Conservation (phyloP, 495 filamentous ascomycete genomes). For the Lentithecium fluviatile region DNA sequence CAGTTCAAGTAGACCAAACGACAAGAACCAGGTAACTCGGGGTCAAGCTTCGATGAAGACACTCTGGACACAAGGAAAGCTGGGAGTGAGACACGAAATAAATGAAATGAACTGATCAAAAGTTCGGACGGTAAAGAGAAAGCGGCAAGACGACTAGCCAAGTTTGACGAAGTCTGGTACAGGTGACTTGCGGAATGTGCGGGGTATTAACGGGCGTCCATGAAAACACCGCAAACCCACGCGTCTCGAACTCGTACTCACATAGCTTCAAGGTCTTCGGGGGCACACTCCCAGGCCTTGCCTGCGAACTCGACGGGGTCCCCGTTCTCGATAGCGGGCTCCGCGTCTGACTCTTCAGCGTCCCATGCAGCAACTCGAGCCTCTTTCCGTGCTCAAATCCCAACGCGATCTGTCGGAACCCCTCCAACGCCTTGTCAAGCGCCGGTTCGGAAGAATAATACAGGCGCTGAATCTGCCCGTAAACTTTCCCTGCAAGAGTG, state of each 20-base stretch:
- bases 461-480: constrained; percentile 14
- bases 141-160: too few species aligned
- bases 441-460: not conserved
- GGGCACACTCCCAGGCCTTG: not conserved
- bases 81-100: too few species aligned
- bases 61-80: too few species aligned
- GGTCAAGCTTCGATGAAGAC: too few species aligned
- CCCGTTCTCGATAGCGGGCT: not conserved
- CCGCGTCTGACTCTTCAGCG: not conserved
- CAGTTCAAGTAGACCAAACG: not conserved
- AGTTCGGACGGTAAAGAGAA: too few species aligned
- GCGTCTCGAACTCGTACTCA: too few species aligned
- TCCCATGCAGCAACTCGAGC: not conserved
- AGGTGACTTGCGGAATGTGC: too few species aligned
- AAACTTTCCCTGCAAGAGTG: constrained; percentile 3
- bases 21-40: too few species aligned
- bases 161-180: too few species aligned
- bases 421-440: not conserved
- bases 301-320: not conserved
- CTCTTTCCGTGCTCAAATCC: not conserved
- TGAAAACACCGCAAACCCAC: too few species aligned
- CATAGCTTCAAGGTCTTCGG: not conserved
- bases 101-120: too few species aligned
- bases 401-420: not conserved
- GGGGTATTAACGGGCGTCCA: too few species aligned